A percentile compares a stretch with the other conserved stretches of the same genome.
Evolutionary conservation across 257 asterid genomes (phyloP).

Genomic region (Jacaranda mimosifolia): DNA sequence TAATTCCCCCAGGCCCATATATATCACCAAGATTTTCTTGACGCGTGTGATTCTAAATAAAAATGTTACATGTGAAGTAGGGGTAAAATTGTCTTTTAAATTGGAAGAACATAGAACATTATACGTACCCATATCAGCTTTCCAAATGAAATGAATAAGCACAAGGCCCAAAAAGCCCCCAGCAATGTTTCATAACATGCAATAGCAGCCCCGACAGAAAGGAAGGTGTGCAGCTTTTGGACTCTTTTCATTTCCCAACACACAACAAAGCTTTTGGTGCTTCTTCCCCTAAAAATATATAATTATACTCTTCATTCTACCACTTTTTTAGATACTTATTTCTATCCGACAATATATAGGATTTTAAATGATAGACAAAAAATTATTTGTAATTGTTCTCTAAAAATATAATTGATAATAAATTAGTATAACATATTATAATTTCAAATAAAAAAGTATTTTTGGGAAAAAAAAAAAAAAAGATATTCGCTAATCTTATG

Average conservation of each 20-base stretch:
- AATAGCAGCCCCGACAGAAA: conserved; percentile 65
- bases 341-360: not conserved
- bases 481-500: no score
- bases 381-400: no score
- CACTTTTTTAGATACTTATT: not conserved
- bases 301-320: not conserved
- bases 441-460: no score
- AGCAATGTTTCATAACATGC: conserved; percentile 30
- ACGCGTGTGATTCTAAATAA: not conserved
- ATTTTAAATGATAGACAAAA: no score
- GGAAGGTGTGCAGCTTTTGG: conserved; percentile 70
- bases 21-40: not conserved
- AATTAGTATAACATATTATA: no score
- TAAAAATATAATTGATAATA: no score
- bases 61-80: not conserved
- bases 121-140: not conserved
- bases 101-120: not conserved
- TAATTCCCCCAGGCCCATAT: no score
- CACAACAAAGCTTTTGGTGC: conserved; percentile 9
- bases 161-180: conserved; percentile 59
- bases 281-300: not conserved
- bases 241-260: conserved; percentile 66
- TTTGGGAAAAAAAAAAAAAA: no score
- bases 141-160: conserved; percentile 41
- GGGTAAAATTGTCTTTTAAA: not conserved